Conservation (phyloP, 1,139 yeast genomes). For the Geotrichum citri-aurantii region DNA sequence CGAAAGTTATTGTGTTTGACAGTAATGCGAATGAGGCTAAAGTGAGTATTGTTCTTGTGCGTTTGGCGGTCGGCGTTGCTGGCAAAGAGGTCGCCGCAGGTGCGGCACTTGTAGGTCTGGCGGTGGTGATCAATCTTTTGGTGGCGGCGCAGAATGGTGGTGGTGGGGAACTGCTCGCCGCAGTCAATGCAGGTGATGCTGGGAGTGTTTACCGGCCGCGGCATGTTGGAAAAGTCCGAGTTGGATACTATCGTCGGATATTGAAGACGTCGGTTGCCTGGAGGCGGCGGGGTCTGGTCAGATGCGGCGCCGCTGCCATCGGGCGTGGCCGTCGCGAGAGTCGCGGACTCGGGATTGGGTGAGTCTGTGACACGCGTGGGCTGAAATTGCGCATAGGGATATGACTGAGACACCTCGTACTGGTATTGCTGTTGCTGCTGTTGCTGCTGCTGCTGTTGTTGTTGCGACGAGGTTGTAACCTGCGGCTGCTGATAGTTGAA, state of each 20-base stretch:
- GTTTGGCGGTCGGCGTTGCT: conserved; percentile 31
- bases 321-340: not conserved
- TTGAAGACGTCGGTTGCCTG: not conserved
- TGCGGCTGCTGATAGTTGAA: not conserved
- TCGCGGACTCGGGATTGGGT: not conserved
- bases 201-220: not conserved
- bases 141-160: conserved; percentile 27
- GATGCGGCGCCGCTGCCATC: not conserved
- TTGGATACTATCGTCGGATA: not conserved
- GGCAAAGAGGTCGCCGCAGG: conserved; percentile 29
- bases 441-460: not conserved
- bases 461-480: not conserved
- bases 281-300: not conserved
- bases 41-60: conserved; percentile 31
- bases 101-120: conserved; percentile 28
- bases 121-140: conserved; percentile 25
- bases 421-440: conserved; percentile 25
- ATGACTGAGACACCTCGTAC: conserved; percentile 21
- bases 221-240: not conserved
- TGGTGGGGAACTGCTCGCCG: conserved; percentile 21
- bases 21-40: conserved; percentile 23
- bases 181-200: conserved; percentile 21
- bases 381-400: not conserved
- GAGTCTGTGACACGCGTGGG: not conserved
- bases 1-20: conserved; percentile 24